These are phyloP conservation scores for Coniochaeta sp. DNA, from an alignment of 2,329 filamentous ascomycete genomes.

Conservation along the genomic window DNA sequence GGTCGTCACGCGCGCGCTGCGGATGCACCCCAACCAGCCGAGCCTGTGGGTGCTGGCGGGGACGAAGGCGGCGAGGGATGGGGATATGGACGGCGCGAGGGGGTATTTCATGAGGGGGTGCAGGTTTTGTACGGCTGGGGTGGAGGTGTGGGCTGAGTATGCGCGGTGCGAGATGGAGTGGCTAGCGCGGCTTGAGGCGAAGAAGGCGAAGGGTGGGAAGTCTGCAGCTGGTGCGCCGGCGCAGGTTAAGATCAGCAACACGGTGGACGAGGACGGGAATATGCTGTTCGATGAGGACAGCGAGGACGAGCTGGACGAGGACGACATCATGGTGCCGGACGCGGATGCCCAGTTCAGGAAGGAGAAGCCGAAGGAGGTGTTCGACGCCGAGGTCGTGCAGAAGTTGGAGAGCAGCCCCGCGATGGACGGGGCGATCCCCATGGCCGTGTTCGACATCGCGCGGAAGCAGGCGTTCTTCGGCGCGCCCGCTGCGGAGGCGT, in stretches of 20 bases:
- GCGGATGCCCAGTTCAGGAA: constrained; percentile 25
- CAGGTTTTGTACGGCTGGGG: constrained; percentile 75
- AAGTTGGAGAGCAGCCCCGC: constrained; percentile 66
- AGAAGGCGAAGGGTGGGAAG: constrained; percentile 41
- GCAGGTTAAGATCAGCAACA: constrained; percentile 32
- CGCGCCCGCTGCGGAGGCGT: constrained; percentile 59
- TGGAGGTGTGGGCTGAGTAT: constrained; percentile 80
- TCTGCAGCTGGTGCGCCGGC: constrained; percentile 16
- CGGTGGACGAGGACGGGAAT: constrained; percentile 39
- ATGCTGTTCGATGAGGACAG: constrained; percentile 36
- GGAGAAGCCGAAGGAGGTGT: constrained; percentile 31
- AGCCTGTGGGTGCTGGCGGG: constrained; percentile 85
- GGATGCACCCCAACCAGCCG: constrained; percentile 77
- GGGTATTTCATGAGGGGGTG: constrained; percentile 83
- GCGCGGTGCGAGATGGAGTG: constrained; percentile 89
- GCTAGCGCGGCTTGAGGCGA: constrained; percentile 70
- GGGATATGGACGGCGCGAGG: constrained; percentile 80
- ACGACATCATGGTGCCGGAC: constrained; percentile 37
- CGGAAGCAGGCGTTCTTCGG: constrained; percentile 69
- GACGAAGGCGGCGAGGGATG: constrained; percentile 67
- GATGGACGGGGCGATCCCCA: constrained; percentile 85
- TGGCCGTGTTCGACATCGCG: constrained; percentile 84
- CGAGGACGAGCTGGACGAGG: constrained; percentile 41
- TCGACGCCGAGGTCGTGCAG: constrained; percentile 36
- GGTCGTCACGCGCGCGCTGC: constrained; percentile 61